Evolutionary conservation across 2,329 filamentous ascomycete species (phyloP), one percentile per base, ranked within the genome.

Genomic region (Malbranchea cinnamomea): DNA sequence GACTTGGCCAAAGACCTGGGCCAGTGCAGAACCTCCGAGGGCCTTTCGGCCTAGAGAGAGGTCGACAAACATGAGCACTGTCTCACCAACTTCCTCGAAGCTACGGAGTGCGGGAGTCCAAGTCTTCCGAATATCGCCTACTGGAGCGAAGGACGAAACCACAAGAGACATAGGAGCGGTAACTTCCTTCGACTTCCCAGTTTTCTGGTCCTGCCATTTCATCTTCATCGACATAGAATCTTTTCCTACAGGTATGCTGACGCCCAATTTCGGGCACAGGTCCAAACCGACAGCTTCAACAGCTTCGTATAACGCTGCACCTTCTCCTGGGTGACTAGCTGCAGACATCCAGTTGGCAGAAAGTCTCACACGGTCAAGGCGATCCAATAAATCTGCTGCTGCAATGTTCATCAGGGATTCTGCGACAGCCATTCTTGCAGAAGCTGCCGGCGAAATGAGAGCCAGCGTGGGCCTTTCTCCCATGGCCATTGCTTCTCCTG

Each of bases 211-310:
- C 48, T 74, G 78, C 89, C 89, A 95, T 33, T 83, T 83, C 46
- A 91, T 87, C 65, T 94, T 94, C 89, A 98, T 95, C 2, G 85
- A 94, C 56, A 91, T 93, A 0, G 87, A 95, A 54, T 98, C 89
- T 59, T 98, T 95, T 32, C 89, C 89, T 6, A 95, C 89, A 3
- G 89, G 89, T 36, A 98, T 95, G 34, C 79, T 83, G 37, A 98
- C 74, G 19, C 81, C 83, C n/a, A 95, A 67, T 44, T 79, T 67
- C 2, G 84, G 84, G 56, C 89, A 98, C 6, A 98, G 65, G 27
- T 92, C 79, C 71, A 93, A 78, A 28, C 85, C 85, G 34, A 94
- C 84, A 6, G 87, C 84, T 50, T 92, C 71, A 2, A 94, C 89
- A 17, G 85, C 89, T 54, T 94, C 83, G 47, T 93, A 95, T 18